phyloP scores from a whole-genome alignment of 1,284 basidiomycete species.

The Moesziomyces sp. region DNA sequence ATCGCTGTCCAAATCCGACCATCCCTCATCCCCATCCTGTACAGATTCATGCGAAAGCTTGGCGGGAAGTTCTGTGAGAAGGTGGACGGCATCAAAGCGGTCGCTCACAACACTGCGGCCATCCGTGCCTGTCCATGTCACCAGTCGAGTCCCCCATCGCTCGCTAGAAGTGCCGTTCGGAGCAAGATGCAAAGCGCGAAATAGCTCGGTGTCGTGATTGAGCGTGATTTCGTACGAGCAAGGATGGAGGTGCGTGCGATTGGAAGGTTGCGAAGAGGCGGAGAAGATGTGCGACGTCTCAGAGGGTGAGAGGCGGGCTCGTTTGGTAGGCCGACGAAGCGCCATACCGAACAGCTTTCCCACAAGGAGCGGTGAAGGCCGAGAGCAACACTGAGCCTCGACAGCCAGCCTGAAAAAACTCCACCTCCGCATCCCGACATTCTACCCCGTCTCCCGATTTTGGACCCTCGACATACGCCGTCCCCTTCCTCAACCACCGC shows the following conservation, averaged over 20 bases:
- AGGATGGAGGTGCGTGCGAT: background rate
- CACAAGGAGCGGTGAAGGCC: too few relatives aligned
- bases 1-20: conserved; percentile 37
- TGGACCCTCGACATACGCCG: too few relatives aligned
- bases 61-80: conserved; percentile 9
- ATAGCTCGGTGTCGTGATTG: conserved; percentile 17
- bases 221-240: conserved; percentile 29
- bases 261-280: background rate
- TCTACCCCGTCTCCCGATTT: too few relatives aligned
- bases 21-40: conserved; percentile 11
- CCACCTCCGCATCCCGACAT: conserved; percentile 35
- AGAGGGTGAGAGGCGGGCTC: conserved; percentile 5
- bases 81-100: conserved; percentile 32
- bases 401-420: conserved; percentile 14
- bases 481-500: too few relatives aligned
- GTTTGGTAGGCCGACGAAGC: conserved; percentile 9
- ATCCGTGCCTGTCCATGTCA: conserved; percentile 24
- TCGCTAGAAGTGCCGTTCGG: background rate
- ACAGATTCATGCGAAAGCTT: background rate
- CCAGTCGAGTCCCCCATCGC: conserved; percentile 1
- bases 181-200: conserved; percentile 2
- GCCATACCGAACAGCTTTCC: too few relatives aligned
- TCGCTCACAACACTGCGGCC: conserved; percentile 10
- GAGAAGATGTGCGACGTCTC: conserved; percentile 17
- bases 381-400: background rate